Conservation (phyloP, 345 rosid genomes). For the Salix koriyanagi region DNA sequence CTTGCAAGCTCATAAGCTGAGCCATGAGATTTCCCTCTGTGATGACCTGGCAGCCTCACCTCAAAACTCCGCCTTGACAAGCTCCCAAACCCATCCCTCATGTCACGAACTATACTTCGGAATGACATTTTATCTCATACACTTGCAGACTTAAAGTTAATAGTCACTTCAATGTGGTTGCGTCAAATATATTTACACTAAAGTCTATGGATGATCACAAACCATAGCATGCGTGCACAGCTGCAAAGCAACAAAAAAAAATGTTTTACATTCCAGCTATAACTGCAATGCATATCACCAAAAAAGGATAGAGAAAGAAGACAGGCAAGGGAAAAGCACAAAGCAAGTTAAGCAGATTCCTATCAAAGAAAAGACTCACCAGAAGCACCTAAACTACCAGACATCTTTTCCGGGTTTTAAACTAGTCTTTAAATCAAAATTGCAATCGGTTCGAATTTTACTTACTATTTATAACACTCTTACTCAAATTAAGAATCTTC, state of each 20-base stretch:
- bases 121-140: constrained; percentile 55
- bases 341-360: constrained; percentile 58
- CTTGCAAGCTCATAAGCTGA: constrained; percentile 63
- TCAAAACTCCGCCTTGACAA: constrained; percentile 85
- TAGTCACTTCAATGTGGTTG: neutral
- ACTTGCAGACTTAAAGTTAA: neutral
- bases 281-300: constrained; percentile 35
- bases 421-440: constrained; percentile 20
- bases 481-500: constrained; percentile 10
- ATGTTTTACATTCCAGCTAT: constrained; percentile 15
- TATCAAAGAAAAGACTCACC: constrained; percentile 39
- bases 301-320: constrained; percentile 31
- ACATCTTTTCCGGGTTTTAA: constrained; percentile 42
- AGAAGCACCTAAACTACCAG: constrained; percentile 47
- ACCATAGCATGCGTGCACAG: constrained; percentile 2
- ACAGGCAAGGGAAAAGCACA: constrained; percentile 28
- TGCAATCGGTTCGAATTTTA: constrained; percentile 18
- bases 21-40: constrained; percentile 73
- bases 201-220: neutral
- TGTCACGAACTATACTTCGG: constrained; percentile 83
- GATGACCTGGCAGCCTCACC: constrained; percentile 61
- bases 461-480: neutral
- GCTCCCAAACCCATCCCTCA: constrained; percentile 91
- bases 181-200: constrained; percentile 1
- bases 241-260: constrained; percentile 24